These are phyloP conservation scores for Rhodotorula glutinis DNA, from an alignment of 1,284 basidiomycete genomes.

Conservation along the genomic window DNA sequence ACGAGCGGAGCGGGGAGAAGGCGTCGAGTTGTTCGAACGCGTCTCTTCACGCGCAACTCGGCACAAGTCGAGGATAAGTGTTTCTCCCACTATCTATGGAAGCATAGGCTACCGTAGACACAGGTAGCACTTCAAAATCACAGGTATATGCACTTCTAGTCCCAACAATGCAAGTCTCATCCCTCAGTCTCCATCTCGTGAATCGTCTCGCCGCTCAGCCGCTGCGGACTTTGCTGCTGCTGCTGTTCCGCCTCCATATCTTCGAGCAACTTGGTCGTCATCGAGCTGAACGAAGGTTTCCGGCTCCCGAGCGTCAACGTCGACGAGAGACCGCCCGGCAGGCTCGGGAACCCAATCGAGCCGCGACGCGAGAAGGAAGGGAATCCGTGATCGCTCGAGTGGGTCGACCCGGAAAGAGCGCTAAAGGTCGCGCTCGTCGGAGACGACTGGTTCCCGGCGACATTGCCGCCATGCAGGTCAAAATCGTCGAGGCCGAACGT, in stretches of 20 bases:
- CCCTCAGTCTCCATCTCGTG: too few species aligned
- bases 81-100: too few species aligned
- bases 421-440: background rate
- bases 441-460: background rate
- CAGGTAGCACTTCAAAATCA: too few species aligned
- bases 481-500: conserved; percentile 20
- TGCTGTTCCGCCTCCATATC: conserved; percentile 17
- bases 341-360: conserved; percentile 3
- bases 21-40: background rate
- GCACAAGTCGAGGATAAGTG: too few species aligned
- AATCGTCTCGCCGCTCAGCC: background rate
- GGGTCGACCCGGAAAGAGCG: background rate
- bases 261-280: conserved; percentile 15
- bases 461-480: background rate
- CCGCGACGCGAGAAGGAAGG: conserved; percentile 5
- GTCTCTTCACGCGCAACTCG: too few species aligned
- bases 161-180: too few species aligned
- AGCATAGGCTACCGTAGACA: too few species aligned
- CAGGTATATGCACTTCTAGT: too few species aligned
- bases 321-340: background rate
- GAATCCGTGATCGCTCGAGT: background rate
- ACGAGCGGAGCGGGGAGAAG: background rate
- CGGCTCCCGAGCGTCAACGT: conserved; percentile 1
- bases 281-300: conserved; percentile 5
- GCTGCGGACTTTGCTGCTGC: background rate